Conservation (phyloP, 768 basidiomycete species). For the Amanita rubescens region DNA sequence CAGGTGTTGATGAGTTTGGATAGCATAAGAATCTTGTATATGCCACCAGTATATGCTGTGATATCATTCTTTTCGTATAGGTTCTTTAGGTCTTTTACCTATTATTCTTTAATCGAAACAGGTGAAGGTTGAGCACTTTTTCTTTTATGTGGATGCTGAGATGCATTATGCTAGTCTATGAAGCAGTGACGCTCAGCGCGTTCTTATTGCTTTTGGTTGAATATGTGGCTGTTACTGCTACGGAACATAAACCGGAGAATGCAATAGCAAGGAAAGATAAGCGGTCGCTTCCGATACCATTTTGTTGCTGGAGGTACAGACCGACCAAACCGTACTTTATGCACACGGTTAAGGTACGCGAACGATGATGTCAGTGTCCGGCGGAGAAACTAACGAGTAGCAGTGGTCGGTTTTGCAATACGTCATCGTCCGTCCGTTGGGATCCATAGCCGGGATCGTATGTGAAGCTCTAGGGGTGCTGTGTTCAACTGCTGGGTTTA, state of each 20-base stretch:
- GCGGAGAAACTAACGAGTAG: neutral
- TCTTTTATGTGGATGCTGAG: neutral
- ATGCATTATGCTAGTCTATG: conserved; percentile 43
- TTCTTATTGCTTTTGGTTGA: conserved; percentile 86
- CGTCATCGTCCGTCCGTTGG: conserved; percentile 57
- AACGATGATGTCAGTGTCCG: neutral
- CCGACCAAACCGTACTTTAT: conserved; percentile 90
- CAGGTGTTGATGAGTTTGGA: neutral
- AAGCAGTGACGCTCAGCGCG: conserved; percentile 78
- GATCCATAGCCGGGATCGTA: conserved; percentile 74
- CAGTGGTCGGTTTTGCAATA: conserved; percentile 91
- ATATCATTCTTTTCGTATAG: conserved; percentile 85
- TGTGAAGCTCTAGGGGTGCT: conserved; percentile 63
- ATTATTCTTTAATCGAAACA: conserved; percentile 39
- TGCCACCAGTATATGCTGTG: conserved; percentile 77
- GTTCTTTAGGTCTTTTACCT: conserved; percentile 68
- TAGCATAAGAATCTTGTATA: conserved; percentile 74
- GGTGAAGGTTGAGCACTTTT: conserved; percentile 18
- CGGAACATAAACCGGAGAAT: conserved; percentile 52
- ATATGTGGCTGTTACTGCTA: conserved; percentile 68
- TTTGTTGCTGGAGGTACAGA: conserved; percentile 76
- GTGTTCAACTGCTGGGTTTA: conserved; percentile 58
- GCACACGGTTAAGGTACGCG: conserved; percentile 72
- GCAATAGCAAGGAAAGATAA: conserved; percentile 81
- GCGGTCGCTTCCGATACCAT: conserved; percentile 59